Evolutionary conservation across 208 protist species (phyloP), one percentile per base, ranked within the genome.

Genomic region (Acanthamoeba healyi): DNA sequence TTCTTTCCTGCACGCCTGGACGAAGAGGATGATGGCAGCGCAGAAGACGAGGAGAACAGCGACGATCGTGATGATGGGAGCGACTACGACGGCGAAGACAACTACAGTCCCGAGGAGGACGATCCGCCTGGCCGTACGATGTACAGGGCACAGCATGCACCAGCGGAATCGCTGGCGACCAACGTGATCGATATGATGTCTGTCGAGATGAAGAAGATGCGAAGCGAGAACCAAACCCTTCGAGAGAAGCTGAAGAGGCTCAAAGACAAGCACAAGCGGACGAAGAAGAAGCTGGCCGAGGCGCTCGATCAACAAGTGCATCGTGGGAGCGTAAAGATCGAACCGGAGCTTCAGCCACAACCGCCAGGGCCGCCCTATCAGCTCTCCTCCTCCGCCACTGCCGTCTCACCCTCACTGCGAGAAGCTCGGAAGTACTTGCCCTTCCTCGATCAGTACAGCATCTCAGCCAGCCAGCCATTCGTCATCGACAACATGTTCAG

Each of bases 181-280:
- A 84, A 56, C 44, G n/a, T 84, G 74, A 84, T 84, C 7, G 46
- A 49, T 22, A 84, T 84, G 74, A 84, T 84, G 74, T 51, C 74
- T 2, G 74, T 24, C 0, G 42, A 84, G 46, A 32, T 84, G 74
- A 5, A 22, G 74, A 49, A 38, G 44, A 19, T 56, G 32, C 38
- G 74, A 58, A 38, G 9, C 5, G 74, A 84, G 44, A 84, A 84
- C 29, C 44, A 49, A 0, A 10, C 9, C 7, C 42, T 58, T 24
- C 74, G 38, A 44, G 74, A 49, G 15, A 84, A 84, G 42, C 3
- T 84, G 44, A 32, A 58, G 29, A 29, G 74, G 42, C 38, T 84
- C 9, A 84, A 84, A 22, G 46, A 49, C 26, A 84, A 84, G 12
- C 74, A 84, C 44, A 32, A 32, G 32, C 38, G 36, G 24, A 22